Evolutionary conservation across 805 yeast species (phyloP), one percentile per base, ranked within the genome.

Genomic region (Yarrowia sp.): DNA sequence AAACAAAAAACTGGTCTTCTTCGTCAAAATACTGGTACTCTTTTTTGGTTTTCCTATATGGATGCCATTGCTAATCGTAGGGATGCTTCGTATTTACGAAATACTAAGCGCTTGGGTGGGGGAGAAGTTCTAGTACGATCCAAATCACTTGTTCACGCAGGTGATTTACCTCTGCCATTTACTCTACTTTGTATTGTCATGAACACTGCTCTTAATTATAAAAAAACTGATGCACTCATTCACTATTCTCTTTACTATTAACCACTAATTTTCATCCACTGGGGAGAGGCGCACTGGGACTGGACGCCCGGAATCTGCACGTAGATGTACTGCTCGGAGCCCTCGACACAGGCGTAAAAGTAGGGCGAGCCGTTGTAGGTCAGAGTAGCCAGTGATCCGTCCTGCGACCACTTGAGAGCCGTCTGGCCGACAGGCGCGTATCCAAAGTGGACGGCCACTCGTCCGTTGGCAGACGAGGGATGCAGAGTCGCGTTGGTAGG

Each of bases 201-300:
- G n/a, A n/a, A n/a, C n/a, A n/a, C n/a, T n/a, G n/a, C n/a, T n/a
- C n/a, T n/a, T n/a, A n/a, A n/a, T n/a, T n/a, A n/a, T n/a, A n/a
- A n/a, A n/a, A n/a, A n/a, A n/a, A n/a, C n/a, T n/a, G n/a, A 24
- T 24, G 2, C 6, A 24, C 30, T 24, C 30, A 24, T 5, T 24
- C 30, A 24, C 30, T 24, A 24, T 24, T 24, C 30, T 24, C 30
- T 24, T 24, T 24, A 24, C 30, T 24, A 24, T 24, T 53, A 55
- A 40, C 46, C 61, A 12, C 61, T 55, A n/a, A 55, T 55, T 46
- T 55, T 55, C 46, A 55, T 20, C 61, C 61, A 55, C 61, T 39
- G 34, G 46, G 44, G 61, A 24, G 61, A 55, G 10, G 46, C 61
- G 24, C 61, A 55, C 36, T 55, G 61, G 20, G 60, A 6, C 2